Percentiles rank a stretch among this genome's conserved stretches.
Evolutionary conservation across 768 basidiomycete genomes (phyloP).

Genomic region (Pluteus cervinus): DNA sequence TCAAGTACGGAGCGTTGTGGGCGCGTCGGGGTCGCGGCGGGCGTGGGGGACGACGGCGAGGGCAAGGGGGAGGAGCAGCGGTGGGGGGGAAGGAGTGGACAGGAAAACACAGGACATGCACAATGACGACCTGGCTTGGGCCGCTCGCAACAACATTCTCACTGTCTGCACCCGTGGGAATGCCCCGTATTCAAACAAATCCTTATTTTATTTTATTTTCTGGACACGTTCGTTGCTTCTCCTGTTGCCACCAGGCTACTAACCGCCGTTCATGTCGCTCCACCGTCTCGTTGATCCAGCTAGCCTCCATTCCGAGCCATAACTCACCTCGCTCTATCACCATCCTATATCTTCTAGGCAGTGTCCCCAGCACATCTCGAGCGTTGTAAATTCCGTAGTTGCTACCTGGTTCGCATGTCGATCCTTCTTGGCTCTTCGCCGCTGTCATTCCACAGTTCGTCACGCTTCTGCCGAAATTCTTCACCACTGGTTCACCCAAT

Average conservation of each 20-base stretch:
- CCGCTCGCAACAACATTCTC: too few species aligned
- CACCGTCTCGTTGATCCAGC: conserved; percentile 48
- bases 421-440: too few species aligned
- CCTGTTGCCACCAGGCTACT: conserved; percentile 37
- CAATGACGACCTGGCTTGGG: too few species aligned
- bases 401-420: conserved; percentile 31
- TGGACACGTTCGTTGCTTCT: conserved; percentile 15
- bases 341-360: conserved; percentile 43
- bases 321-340: conserved; percentile 46
- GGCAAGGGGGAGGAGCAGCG: conserved; percentile 1
- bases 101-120: neutral
- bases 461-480: neutral
- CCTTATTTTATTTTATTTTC: too few species aligned
- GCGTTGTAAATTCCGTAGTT: conserved; percentile 57
- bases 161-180: too few species aligned
- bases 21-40: conserved; percentile 1
- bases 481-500: conserved; percentile 8
- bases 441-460: too few species aligned
- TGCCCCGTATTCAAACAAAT: too few species aligned
- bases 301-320: conserved; percentile 50
- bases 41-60: conserved; percentile 3
- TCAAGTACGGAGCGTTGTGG: too few species aligned
- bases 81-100: conserved; percentile 8
- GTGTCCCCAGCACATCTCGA: conserved; percentile 58
- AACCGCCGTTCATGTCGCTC: conserved; percentile 65